Percentiles rank a stretch among this genome's conserved stretches.
Evolutionary conservation across 192 early-diverging fungal genomes (phyloP).

Genomic region (Coemansia aciculifera): DNA sequence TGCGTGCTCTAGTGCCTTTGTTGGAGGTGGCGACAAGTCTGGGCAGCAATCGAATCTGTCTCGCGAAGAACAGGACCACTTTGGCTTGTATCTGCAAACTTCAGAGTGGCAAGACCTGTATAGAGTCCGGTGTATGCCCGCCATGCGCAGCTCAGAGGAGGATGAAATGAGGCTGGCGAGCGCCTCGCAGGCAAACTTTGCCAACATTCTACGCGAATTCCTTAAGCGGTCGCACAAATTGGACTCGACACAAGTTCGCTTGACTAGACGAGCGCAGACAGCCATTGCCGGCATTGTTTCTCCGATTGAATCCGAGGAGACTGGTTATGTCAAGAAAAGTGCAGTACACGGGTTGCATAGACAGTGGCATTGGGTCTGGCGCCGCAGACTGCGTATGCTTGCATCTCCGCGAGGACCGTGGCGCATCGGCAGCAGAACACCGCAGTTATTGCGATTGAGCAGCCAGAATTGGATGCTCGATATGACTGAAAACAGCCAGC

Average conservation of each 20-base stretch:
- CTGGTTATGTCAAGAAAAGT: slow-evolving; percentile 16
- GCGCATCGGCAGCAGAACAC: slow-evolving; percentile 3
- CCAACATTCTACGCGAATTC: slow-evolving; percentile 17
- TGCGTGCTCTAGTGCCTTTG: background rate
- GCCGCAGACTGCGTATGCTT: slow-evolving; percentile 21
- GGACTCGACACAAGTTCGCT: slow-evolving; percentile 27
- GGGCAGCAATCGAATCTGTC: background rate
- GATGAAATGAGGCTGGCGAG: slow-evolving; percentile 30
- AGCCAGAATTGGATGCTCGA: slow-evolving; percentile 44
- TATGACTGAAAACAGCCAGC: slow-evolving; percentile 30
- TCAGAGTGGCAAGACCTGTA: slow-evolving; percentile 41
- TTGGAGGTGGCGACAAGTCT: background rate
- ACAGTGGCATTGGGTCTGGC: slow-evolving; percentile 36
- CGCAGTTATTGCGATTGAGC: background rate
- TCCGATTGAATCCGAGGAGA: slow-evolving; percentile 36
- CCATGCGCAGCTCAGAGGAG: slow-evolving; percentile 41
- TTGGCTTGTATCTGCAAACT: slow-evolving; percentile 13
- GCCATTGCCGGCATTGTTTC: slow-evolving; percentile 26
- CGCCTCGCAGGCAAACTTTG: slow-evolving; percentile 26
- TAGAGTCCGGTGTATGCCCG: slow-evolving; percentile 36
- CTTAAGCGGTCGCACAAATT: slow-evolving; percentile 21
- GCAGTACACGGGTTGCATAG: slow-evolving; percentile 8
- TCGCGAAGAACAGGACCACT: slow-evolving; percentile 14
- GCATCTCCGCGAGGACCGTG: slow-evolving; percentile 37
- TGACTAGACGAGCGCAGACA: slow-evolving; percentile 26